Evolutionary conservation across 129 eudicot species (phyloP), one percentile per base, ranked within the genome.

Genomic region (Centrapalus pauciflorus): DNA sequence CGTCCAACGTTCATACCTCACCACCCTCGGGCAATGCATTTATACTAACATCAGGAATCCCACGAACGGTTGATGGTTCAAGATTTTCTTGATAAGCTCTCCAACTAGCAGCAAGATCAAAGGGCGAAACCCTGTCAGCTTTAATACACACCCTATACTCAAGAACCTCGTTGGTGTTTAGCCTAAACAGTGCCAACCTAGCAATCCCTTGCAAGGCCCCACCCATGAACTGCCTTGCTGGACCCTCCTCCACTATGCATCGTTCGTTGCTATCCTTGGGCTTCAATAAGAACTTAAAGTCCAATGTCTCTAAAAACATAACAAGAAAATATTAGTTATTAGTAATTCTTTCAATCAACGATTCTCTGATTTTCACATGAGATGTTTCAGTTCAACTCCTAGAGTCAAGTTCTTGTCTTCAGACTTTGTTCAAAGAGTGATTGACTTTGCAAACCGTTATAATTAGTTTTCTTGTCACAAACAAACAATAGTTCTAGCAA

Each of bases 91-190:
- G 91, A 70, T 86, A 89, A 6, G 95, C 95, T 73, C 99, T 76
- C 97, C 97, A 94, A 82, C 99, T 93, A 6, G 96, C 96, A 19
- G 99, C 99, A 69, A 94, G 96, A 76, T 89, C 99, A 80, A 94
- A 93, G 1, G 99, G 99, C 3, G 99, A 94, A 64, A 89, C 95
- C 70, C 90, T 78, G 40, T 86, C 93, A 0, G 90, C 95, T 19
- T 82, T 78, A 23, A 94, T 82, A 60, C 83, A 75, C 29, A 94
- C 97, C 56, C 76, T 72, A 45, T 85, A 84, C 71, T 94, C 99
- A 46, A 89, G 76, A 74, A 89, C 73, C 37, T 60, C 96, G 12
- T 86, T 95, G 1, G 19, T 68, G 32, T 64, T 81, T 73, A 86
- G 73, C 81, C 77, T 76, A 79, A 94, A 94, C 64, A 76, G 23